Conservation (phyloP, 148 eudicot species). For the Rheum nobile region DNA sequence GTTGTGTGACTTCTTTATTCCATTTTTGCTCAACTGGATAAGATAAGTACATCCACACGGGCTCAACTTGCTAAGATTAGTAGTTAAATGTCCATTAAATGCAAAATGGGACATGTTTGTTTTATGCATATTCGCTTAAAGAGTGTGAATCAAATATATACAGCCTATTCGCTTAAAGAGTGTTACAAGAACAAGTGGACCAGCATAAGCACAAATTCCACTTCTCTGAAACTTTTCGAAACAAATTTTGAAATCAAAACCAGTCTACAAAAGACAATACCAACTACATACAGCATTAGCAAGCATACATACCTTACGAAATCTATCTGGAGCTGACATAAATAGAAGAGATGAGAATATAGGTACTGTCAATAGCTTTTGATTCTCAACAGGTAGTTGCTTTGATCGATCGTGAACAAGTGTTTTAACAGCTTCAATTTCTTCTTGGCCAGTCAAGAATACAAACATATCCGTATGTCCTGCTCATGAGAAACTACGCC, state of each 20-base stretch:
- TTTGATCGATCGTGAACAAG: constrained; percentile 55
- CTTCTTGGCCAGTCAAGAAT: constrained; percentile 37
- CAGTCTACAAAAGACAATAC: neutral
- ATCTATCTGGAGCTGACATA: constrained; percentile 60
- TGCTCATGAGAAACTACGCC: constrained; percentile 48
- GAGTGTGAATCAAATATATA: constrained; percentile 3
- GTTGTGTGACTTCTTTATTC: neutral
- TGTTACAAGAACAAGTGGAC: neutral
- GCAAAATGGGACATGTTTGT: neutral
- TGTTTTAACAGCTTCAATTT: constrained; percentile 80
- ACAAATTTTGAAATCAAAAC: too few species aligned
- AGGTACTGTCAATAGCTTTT: constrained; percentile 42
- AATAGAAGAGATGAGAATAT: constrained; percentile 91
- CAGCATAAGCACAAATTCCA: neutral
- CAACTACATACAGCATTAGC: neutral
- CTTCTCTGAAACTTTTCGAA: neutral
- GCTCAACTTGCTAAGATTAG: too few species aligned
- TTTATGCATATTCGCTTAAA: neutral
- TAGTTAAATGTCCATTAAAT: neutral
- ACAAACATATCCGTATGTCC: constrained; percentile 96
- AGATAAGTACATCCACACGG: too few species aligned
- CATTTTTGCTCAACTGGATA: neutral
- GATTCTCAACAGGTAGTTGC: constrained; percentile 51
- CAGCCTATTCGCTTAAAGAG: neutral
- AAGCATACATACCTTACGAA: constrained; percentile 68